A percentile compares a stretch with the other conserved stretches of the same genome.
Conservation (phyloP, 768 basidiomycete species). For the Xerocomus potaroensis region DNA sequence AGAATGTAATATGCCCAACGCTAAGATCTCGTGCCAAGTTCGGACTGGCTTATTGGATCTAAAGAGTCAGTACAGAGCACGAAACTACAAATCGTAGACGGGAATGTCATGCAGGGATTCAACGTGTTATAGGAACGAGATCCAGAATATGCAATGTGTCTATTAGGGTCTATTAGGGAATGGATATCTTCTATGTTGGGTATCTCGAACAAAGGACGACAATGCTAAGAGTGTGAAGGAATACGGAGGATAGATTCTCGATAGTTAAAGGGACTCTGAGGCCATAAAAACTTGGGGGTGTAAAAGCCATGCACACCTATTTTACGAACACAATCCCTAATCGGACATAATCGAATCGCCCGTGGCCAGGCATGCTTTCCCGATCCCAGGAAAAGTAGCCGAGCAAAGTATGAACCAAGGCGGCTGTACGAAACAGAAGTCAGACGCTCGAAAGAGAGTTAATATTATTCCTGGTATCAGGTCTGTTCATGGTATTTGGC, state of each 20-base stretch:
- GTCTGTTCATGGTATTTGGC: neutral
- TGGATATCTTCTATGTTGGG: neutral
- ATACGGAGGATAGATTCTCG: too few relatives aligned
- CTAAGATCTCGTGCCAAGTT: too few relatives aligned
- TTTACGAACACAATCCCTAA: neutral
- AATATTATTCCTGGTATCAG: neutral
- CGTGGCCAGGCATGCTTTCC: constrained; percentile 11
- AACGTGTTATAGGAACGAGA: too few relatives aligned
- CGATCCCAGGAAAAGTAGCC: neutral
- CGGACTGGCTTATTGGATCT: too few relatives aligned
- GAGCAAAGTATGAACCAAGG: neutral
- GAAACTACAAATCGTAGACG: too few relatives aligned
- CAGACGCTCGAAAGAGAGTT: neutral
- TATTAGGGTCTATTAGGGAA: neutral
- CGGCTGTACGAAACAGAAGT: neutral
- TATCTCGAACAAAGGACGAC: neutral
- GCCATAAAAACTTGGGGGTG: neutral
- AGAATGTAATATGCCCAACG: too few relatives aligned
- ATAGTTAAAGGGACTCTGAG: too few relatives aligned
- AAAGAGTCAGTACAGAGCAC: too few relatives aligned
- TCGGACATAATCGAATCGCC: constrained; percentile 1
- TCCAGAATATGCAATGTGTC: neutral
- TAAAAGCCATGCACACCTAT: neutral
- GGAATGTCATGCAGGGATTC: too few relatives aligned
- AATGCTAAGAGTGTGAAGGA: neutral